These are phyloP conservation scores for Fusarium palustre DNA, from an alignment of 2,329 filamentous ascomycete genomes.

Conservation along the genomic window DNA sequence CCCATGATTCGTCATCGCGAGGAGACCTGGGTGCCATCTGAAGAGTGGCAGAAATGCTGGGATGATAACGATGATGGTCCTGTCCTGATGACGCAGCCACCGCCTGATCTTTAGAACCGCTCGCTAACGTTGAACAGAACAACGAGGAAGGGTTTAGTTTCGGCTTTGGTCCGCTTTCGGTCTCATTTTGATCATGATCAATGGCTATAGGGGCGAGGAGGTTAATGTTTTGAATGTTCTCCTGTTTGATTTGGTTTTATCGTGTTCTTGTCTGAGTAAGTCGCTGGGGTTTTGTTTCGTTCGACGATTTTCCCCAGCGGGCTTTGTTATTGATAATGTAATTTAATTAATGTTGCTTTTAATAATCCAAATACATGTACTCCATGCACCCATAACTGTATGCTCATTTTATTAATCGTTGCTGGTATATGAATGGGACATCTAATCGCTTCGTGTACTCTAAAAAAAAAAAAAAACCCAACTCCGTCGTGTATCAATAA, in stretches of 20 bases:
- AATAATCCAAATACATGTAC: no score
- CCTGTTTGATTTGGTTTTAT: not conserved
- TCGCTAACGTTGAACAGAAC: slow-evolving; percentile 9
- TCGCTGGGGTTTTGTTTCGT: no score
- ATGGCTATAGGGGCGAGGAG: not conserved
- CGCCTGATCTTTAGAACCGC: slow-evolving; percentile 13
- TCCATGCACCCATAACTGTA: no score
- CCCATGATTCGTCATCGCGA: slow-evolving; percentile 10
- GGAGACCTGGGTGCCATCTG: slow-evolving; percentile 14
- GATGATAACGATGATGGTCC: slow-evolving; percentile 31
- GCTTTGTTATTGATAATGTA: no score
- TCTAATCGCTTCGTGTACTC: not conserved
- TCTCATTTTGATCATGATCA: not conserved
- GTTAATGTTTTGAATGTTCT: no score
- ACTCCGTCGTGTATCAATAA: not conserved
- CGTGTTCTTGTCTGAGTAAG: not conserved
- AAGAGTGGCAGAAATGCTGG: slow-evolving; percentile 28
- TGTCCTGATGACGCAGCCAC: slow-evolving; percentile 17
- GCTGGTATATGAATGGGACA: not conserved
- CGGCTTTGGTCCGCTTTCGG: not conserved
- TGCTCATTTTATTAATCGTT: no score
- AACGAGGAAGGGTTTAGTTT: not conserved
- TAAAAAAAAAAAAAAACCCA: not conserved
- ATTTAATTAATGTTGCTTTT: no score
- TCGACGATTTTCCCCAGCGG: no score